phyloP scores from a whole-genome alignment of 1,284 basidiomycete genomes.

The Ganoderma sinense region DNA sequence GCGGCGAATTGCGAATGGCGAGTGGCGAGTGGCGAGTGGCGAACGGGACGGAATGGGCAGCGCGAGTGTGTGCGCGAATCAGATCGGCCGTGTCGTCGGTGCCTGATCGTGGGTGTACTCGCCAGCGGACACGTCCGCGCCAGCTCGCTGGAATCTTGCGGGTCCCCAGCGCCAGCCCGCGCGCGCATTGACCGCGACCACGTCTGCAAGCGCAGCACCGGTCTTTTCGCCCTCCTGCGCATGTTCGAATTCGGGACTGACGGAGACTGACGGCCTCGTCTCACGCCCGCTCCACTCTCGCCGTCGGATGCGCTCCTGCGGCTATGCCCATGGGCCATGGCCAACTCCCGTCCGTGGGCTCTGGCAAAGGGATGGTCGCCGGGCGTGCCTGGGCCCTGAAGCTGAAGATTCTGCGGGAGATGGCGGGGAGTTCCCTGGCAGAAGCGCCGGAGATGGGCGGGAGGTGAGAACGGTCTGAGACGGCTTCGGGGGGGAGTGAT shows the following conservation, averaged over 20 bases:
- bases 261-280: neutral
- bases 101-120: neutral
- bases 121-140: neutral
- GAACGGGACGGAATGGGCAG: neutral
- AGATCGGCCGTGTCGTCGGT: slow-evolving; percentile 2
- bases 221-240: neutral
- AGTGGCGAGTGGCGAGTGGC: too few relatives aligned
- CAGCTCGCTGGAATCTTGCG: neutral
- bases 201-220: neutral
- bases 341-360: too few relatives aligned
- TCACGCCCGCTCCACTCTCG: neutral
- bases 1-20: neutral
- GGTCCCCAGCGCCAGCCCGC: neutral
- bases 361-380: neutral
- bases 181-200: neutral
- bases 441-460: neutral
- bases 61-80: neutral
- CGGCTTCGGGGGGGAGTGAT: too few relatives aligned
- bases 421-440: slow-evolving; percentile 4
- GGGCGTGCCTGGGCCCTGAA: neutral
- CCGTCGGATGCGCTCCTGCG: neutral
- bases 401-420: neutral
- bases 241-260: neutral
- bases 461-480: too few relatives aligned
- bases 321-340: neutral